Evolutionary conservation across 495 filamentous ascomycete genomes (phyloP).

Genomic region (Astrothelium macrocarpum): DNA sequence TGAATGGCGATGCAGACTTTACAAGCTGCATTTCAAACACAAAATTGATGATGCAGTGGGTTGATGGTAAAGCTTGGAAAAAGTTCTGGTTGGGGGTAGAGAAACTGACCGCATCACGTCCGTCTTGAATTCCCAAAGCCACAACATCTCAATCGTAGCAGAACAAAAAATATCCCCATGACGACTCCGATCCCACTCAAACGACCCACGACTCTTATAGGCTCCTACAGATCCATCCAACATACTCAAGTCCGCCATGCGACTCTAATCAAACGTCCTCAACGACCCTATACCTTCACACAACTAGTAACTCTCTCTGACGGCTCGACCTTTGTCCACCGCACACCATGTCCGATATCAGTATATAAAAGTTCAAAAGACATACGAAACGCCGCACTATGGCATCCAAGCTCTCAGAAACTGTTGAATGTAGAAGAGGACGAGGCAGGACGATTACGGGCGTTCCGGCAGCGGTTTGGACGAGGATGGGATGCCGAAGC

Average conservation of each 20-base stretch:
- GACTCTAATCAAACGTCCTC: conserved; percentile 75
- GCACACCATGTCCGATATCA: conserved; percentile 75
- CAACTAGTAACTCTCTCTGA: conserved; percentile 92
- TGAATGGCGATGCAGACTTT: background rate
- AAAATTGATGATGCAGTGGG: background rate
- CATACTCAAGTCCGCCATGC: conserved; percentile 56
- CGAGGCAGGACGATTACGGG: conserved; percentile 81
- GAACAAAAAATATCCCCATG: background rate
- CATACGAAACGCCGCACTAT: conserved; percentile 74
- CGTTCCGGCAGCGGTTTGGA: conserved; percentile 78
- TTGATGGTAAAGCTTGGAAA: background rate
- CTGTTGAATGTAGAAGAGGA: conserved; percentile 85
- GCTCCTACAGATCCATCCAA: conserved; percentile 8
- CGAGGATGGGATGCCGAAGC: conserved; percentile 63
- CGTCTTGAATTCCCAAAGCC: background rate
- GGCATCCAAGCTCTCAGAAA: conserved; percentile 74
- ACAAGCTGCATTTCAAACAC: background rate
- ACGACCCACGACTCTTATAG: background rate
- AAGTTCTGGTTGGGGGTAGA: background rate
- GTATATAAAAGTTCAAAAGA: conserved; percentile 74
- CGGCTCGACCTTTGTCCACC: conserved; percentile 74
- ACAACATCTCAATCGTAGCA: background rate
- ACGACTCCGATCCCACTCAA: background rate
- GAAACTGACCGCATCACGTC: background rate
- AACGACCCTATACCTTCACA: conserved; percentile 90